Evolutionary conservation across 2,329 filamentous ascomycete species (phyloP).

Genomic region (Dactylellina sp.): DNA sequence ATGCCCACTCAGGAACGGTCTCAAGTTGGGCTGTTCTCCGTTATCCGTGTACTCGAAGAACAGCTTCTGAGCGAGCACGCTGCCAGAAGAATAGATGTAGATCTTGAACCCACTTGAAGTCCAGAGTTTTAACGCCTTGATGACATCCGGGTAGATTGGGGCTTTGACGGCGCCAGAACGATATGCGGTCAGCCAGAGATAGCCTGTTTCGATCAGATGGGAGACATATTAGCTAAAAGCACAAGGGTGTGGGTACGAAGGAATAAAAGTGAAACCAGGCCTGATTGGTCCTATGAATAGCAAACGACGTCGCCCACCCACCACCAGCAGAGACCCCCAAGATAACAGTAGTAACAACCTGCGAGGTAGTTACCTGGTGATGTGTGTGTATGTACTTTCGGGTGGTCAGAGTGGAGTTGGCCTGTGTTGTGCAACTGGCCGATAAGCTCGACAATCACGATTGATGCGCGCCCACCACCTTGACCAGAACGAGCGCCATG

Average conservation of each 20-base stretch:
- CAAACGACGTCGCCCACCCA: conserved; percentile 1
- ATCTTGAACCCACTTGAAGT: conserved; percentile 68
- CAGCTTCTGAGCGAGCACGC: conserved; percentile 82
- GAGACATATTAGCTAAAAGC: neutral
- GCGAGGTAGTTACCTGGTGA: too few relatives aligned
- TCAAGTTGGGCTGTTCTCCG: conserved; percentile 71
- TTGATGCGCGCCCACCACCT: too few relatives aligned
- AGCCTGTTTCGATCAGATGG: conserved; percentile 65
- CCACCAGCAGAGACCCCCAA: neutral
- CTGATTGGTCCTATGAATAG: conserved; percentile 31
- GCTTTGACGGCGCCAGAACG: conserved; percentile 75
- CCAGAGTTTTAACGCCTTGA: conserved; percentile 73
- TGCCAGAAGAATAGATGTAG: conserved; percentile 85
- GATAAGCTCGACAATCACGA: conserved; percentile 26
- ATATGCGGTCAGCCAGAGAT: conserved; percentile 82
- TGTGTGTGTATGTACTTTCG: too few relatives aligned
- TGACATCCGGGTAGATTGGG: conserved; percentile 79
- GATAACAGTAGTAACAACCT: too few relatives aligned
- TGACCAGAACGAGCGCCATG: conserved; percentile 11
- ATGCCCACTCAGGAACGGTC: conserved; percentile 72
- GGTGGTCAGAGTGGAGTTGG: conserved; percentile 6
- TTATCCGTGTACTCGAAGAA: conserved; percentile 76
- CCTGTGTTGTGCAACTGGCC: conserved; percentile 19
- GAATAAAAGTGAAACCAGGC: neutral
- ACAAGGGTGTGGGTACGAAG: conserved; percentile 1